These are phyloP conservation scores for Fusarium guadeloupense DNA, from an alignment of 2,329 filamentous ascomycete species.

Conservation along the genomic window DNA sequence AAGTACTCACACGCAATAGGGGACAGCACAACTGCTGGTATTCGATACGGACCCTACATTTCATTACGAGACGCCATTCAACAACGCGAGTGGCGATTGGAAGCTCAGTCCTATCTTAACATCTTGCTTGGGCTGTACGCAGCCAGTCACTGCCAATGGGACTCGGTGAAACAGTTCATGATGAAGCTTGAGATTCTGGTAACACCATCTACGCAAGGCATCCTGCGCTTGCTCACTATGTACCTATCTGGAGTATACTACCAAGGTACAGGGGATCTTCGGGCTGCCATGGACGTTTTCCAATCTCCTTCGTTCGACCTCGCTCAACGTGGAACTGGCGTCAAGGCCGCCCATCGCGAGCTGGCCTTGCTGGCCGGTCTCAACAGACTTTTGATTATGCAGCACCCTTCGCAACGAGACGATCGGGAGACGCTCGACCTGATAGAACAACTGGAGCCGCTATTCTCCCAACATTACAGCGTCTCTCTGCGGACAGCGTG, in stretches of 20 bases:
- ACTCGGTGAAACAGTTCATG: conserved; percentile 67
- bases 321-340: conserved; percentile 49
- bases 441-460: conserved; percentile 71
- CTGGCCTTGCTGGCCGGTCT: conserved; percentile 72
- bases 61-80: conserved; percentile 67
- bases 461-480: conserved; percentile 76
- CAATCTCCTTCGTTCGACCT: conserved; percentile 65
- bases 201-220: conserved; percentile 52
- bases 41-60: conserved; percentile 54
- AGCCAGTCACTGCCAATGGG: conserved; percentile 76
- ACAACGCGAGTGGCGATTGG: conserved; percentile 70
- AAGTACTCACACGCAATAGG: conserved; percentile 40
- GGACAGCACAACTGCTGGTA: conserved; percentile 49
- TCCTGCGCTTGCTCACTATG: conserved; percentile 60
- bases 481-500: conserved; percentile 81
- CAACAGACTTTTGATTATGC: conserved; percentile 77
- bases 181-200: conserved; percentile 60
- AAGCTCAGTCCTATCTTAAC: conserved; percentile 74
- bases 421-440: conserved; percentile 68
- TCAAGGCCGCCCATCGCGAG: conserved; percentile 66
- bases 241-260: conserved; percentile 81
- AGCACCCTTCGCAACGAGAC: conserved; percentile 66
- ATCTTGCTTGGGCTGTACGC: conserved; percentile 76
- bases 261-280: conserved; percentile 79
- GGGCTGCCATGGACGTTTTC: conserved; percentile 74